Conservation (phyloP, 2,329 filamentous ascomycete species). For the Penicillium decumbens region DNA sequence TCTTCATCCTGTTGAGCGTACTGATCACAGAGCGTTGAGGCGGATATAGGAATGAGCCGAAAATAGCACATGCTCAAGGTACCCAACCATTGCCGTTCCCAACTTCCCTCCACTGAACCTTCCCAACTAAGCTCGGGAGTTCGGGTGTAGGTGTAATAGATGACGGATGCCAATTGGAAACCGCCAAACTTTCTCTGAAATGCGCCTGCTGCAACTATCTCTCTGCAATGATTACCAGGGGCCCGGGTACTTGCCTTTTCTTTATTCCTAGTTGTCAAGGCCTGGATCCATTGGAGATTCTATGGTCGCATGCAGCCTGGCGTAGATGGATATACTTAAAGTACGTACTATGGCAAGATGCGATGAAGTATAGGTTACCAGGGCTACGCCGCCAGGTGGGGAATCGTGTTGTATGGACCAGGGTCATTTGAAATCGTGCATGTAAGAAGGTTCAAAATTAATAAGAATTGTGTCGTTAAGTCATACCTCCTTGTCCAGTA, state of each 20-base stretch:
- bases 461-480: conserved; percentile 20
- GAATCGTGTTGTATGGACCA: conserved; percentile 8
- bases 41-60: neutral
- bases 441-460: neutral
- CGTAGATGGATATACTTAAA: neutral
- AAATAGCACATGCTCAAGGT: neutral
- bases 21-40: conserved; percentile 7
- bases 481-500: conserved; percentile 35
- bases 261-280: neutral
- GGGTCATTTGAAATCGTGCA: conserved; percentile 9
- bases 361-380: neutral
- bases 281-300: neutral
- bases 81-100: neutral
- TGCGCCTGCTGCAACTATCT: conserved; percentile 10
- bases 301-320: neutral
- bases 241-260: conserved; percentile 1
- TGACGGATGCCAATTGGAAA: conserved; percentile 12
- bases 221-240: neutral
- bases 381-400: conserved; percentile 2
- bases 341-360: neutral
- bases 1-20: conserved; percentile 17
- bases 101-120: neutral
- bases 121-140: neutral
- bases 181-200: conserved; percentile 6
- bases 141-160: conserved; percentile 17